Evolutionary conservation across 768 basidiomycete species (phyloP), one percentile per base, ranked within the genome.

Genomic region (Polyporus arcularius): DNA sequence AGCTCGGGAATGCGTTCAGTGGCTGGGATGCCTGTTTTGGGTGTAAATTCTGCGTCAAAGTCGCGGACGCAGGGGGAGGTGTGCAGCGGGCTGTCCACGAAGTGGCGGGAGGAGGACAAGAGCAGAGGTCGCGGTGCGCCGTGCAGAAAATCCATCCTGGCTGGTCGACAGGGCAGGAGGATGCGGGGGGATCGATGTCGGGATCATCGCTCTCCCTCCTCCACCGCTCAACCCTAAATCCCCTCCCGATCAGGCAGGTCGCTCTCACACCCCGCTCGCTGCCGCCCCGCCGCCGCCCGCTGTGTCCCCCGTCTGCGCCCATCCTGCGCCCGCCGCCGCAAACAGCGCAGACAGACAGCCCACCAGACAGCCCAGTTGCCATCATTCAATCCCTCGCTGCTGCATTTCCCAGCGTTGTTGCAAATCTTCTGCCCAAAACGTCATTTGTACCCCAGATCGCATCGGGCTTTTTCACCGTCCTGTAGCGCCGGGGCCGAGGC

Each of bases 381-480:
- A 18, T 26, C 40, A 28, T 45, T 31, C 46, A 46, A 60, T 60
- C 53, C 50, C 21, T 30, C 43, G 42, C 42, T 40, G 38, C 42
- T 32, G n/a, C 50, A 52, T 28, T 60, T 42, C 59, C 59, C 47
- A 55, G 40, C 47, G 41, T 48, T 48, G 11, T 39, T 50, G 47
- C 35, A 9, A 11, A 15, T 45, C 5, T 42, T 18, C 47, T 21
- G 41, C 49, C 53, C 31, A 51, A 60, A 55, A 60, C 59, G 59
- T 50, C 54, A 55, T 60, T 60, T 47, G 53, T 39, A 55, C 59
- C 59, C 59, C 54, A 60, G 59, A 60, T 60, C 42, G 43, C 40
- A 60, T 60, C 59, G 53, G 58, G 46, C 46, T n/a, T 41, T 54
- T 41, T 49, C 48, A 18, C 18, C 16, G 15, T 51, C 11, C 28